Conservation (phyloP, 352 stramenopile genomes). For the Phytophthora crassamura region DNA sequence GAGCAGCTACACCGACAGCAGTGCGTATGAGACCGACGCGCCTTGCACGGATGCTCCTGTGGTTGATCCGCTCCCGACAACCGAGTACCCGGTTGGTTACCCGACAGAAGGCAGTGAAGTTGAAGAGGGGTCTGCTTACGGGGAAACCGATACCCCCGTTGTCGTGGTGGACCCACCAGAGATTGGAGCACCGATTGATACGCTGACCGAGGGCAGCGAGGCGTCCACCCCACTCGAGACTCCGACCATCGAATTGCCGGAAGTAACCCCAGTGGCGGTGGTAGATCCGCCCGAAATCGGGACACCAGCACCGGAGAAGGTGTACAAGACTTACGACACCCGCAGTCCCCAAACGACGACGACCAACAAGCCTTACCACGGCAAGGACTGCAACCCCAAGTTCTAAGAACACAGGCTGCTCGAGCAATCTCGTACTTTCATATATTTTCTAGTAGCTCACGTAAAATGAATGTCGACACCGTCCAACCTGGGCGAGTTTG, state of each 20-base stretch:
- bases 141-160: conserved; percentile 7
- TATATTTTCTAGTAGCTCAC: not conserved
- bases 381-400: conserved; percentile 20
- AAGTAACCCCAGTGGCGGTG: conserved; percentile 5
- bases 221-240: too few relatives aligned
- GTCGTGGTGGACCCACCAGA: conserved; percentile 1
- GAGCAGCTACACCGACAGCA: not conserved
- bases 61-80: not conserved
- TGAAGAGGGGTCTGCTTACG: not conserved
- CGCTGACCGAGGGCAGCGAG: conserved; percentile 6
- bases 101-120: too few relatives aligned
- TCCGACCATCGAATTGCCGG: not conserved
- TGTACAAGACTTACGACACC: conserved; percentile 15
- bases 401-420: conserved; percentile 1
- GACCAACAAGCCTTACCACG: not conserved
- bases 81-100: too few relatives aligned
- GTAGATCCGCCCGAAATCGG: conserved; percentile 15
- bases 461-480: too few relatives aligned
- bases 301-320: not conserved
- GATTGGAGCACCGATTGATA: conserved; percentile 8
- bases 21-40: not conserved
- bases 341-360: not conserved
- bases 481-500: too few relatives aligned
- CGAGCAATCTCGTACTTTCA: not conserved
- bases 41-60: conserved; percentile 12